A percentile compares a stretch with the other conserved stretches of the same genome.
Evolutionary conservation across 2,329 filamentous ascomycete species (phyloP).

Genomic region (Chaetomium sp.): DNA sequence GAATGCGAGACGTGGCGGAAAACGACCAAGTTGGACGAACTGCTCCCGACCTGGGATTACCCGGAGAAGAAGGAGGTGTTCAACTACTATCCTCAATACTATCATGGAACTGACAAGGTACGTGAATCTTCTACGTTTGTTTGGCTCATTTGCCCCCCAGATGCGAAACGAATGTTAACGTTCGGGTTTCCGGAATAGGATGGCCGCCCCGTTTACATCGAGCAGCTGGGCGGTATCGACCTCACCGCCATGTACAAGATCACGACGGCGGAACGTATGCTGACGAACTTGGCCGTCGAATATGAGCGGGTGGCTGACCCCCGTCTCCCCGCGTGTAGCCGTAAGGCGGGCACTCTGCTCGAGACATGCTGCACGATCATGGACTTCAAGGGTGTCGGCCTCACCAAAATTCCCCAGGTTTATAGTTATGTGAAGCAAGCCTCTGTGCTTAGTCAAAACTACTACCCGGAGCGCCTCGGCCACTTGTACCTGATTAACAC

Average conservation of each 20-base stretch:
- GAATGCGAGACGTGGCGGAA: conserved; percentile 88
- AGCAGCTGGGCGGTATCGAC: conserved; percentile 91
- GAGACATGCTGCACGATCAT: conserved; percentile 99
- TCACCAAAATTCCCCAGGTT: conserved; percentile 73
- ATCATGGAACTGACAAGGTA: conserved; percentile 92
- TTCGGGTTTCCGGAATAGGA: conserved; percentile 52
- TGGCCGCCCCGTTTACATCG: conserved; percentile 94
- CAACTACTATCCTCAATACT: conserved; percentile 95
- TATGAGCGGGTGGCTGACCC: conserved; percentile 96
- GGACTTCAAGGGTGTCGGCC: conserved; percentile 90
- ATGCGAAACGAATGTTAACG: not conserved
- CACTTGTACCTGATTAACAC: conserved; percentile 98
- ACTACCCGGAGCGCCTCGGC: conserved; percentile 95
- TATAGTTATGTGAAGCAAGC: conserved; percentile 83
- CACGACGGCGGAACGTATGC: conserved; percentile 87
- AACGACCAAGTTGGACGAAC: conserved; percentile 75
- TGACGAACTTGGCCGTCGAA: conserved; percentile 92
- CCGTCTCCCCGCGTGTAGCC: conserved; percentile 88
- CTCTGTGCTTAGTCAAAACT: conserved; percentile 90
- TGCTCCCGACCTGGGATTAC: conserved; percentile 78
- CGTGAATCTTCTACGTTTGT: not conserved
- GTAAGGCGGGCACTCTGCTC: conserved; percentile 80
- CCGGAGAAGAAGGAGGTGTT: conserved; percentile 76
- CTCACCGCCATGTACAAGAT: conserved; percentile 86
- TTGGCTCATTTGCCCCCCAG: not conserved